These are phyloP conservation scores for Fusarium sp. DNA, from an alignment of 2,329 filamentous ascomycete genomes.

Conservation along the genomic window DNA sequence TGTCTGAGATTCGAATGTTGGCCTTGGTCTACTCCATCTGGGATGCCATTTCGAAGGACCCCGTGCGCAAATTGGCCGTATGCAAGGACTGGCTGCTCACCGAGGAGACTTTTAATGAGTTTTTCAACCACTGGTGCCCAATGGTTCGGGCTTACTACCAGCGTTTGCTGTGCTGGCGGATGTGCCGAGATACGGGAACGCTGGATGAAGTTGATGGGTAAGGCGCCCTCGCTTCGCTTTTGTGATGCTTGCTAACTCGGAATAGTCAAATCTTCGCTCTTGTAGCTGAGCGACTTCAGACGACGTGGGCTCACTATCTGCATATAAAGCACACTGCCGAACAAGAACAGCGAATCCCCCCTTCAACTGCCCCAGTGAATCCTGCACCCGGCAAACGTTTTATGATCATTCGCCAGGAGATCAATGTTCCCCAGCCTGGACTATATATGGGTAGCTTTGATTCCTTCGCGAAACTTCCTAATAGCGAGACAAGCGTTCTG, in stretches of 20 bases:
- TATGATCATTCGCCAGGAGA: conserved; percentile 86
- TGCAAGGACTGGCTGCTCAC: conserved; percentile 81
- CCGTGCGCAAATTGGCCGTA: conserved; percentile 73
- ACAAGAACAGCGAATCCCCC: conserved; percentile 60
- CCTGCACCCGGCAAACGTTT: conserved; percentile 87
- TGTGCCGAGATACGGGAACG: conserved; percentile 79
- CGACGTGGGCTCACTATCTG: conserved; percentile 82
- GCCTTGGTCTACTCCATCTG: conserved; percentile 84
- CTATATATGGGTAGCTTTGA: conserved; percentile 61
- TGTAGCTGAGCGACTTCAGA: conserved; percentile 74
- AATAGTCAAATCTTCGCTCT: conserved; percentile 74
- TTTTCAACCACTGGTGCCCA: conserved; percentile 94
- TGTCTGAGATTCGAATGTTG: conserved; percentile 87
- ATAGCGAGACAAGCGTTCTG: conserved; percentile 35
- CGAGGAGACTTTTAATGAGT: conserved; percentile 78
- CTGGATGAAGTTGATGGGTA: conserved; percentile 73
- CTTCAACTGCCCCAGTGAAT: conserved; percentile 83
- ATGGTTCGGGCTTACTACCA: conserved; percentile 96
- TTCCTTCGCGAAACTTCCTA: conserved; percentile 49
- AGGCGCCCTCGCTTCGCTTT: conserved; percentile 47
- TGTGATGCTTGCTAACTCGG: conserved; percentile 36
- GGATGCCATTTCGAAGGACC: conserved; percentile 74
- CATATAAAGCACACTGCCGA: conserved; percentile 77
- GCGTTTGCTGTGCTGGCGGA: conserved; percentile 87
- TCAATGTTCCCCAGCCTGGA: conserved; percentile 58